phyloP scores from a whole-genome alignment of 305 asterid genomes.

The Fraxinus floribunda region DNA sequence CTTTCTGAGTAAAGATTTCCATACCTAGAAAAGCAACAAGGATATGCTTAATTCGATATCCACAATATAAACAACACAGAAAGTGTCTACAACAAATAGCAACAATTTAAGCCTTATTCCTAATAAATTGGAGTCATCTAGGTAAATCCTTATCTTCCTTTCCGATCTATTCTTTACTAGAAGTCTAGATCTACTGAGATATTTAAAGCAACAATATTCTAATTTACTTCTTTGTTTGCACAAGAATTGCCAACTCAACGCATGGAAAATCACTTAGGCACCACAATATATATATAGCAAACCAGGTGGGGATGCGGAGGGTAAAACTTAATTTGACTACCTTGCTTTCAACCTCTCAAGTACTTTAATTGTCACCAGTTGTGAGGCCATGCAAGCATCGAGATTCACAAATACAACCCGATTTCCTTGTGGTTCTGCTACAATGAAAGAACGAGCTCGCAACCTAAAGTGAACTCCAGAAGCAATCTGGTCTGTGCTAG shows the following conservation, averaged over 20 bases:
- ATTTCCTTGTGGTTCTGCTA: conserved; percentile 73
- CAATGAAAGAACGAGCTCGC: conserved; percentile 86
- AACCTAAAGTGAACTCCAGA: conserved; percentile 94
- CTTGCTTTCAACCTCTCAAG: conserved; percentile 88
- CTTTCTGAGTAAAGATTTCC: conserved; percentile 80
- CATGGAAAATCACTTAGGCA: conserved; percentile 5
- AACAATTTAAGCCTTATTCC: neutral
- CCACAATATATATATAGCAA: neutral
- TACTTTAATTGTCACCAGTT: conserved; percentile 80
- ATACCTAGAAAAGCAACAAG: conserved; percentile 51
- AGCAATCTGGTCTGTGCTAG: conserved; percentile 67
- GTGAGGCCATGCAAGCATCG: conserved; percentile 99
- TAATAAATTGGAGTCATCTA: neutral
- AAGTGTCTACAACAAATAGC: neutral
- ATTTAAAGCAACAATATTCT: neutral
- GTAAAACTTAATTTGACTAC: conserved; percentile 34
- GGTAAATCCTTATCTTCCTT: neutral
- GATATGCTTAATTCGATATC: conserved; percentile 9
- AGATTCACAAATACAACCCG: conserved; percentile 80
- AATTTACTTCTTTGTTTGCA: neutral
- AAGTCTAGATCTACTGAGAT: neutral
- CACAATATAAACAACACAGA: conserved; percentile 7
- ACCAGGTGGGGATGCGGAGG: neutral
- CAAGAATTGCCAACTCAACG: conserved; percentile 11
- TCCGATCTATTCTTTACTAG: neutral